Evolutionary conservation across 2,329 filamentous ascomycete genomes (phyloP), one percentile per base, ranked within the genome.

Genomic region (Scleromitrula shiraiana): DNA sequence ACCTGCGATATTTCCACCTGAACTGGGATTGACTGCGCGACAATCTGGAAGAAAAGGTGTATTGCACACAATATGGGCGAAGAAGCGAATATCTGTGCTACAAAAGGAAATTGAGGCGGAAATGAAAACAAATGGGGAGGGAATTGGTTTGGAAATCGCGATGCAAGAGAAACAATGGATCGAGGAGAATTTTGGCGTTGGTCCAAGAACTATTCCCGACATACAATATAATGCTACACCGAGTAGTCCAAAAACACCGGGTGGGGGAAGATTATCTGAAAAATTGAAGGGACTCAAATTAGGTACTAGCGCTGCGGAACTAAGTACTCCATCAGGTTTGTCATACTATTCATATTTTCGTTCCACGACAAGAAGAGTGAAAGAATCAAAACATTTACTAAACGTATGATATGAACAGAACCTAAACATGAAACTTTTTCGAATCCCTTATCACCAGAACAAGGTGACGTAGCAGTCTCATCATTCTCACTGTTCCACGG

Each of bases 121-220:
- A 69, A 76, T 83, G 62, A 76, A 75, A 57, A 71, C 74, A 53
- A 95, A 94, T 62, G 75, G 77, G 10, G 89, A 95, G 68, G 85
- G 89, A 17, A 78, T 95, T 15, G 89, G 85, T 2, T 69, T 94
- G 48, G 80, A 88, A 62, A 95, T 95, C 83, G 88, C 84, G 0
- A 65, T 87, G 40, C 80, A 88, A 50, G 89, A 95, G 66, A 86
- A 82, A 62, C 77, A 85, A 57, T 95, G 88, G 88, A 89, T 95
- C 44, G 78, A 88, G 60, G 73, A 82, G 39, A 87, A 89, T 58
- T 95, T 95, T 65, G 61, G 62, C 1, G 57, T 64, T 49, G 52
- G 56, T 1, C 39, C 58, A 41, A 56, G 46, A 44, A 29, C 53
- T 17, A 30, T 56, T 7, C 62, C 66, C 7, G 57, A 65, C 52